These are phyloP conservation scores for Nakaseomyces glabratus DNA, from an alignment of 1,139 yeast species.

Conservation along the genomic window DNA sequence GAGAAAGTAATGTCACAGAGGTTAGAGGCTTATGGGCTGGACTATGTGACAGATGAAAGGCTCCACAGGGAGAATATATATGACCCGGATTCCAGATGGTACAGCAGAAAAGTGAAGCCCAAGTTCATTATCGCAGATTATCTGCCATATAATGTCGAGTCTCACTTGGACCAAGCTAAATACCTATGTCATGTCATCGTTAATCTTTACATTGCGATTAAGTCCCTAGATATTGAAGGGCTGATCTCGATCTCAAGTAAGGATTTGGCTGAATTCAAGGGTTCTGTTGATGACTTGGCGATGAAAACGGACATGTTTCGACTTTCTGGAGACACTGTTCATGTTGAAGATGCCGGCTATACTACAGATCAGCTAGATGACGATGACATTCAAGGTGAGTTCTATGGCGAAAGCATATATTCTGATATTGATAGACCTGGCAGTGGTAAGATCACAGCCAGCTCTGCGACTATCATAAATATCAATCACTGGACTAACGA, in stretches of 20 bases:
- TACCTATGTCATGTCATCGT: constrained; percentile 72
- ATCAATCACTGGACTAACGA: constrained; percentile 88
- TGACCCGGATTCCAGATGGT: constrained; percentile 50
- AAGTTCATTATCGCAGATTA: constrained; percentile 49
- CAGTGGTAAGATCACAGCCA: constrained; percentile 52
- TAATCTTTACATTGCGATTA: constrained; percentile 70
- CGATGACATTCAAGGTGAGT: constrained; percentile 13
- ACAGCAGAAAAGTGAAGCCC: constrained; percentile 42
- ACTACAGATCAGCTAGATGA: constrained; percentile 24
- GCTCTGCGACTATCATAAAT: constrained; percentile 65
- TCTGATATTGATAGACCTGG: constrained; percentile 38
- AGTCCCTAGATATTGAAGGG: constrained; percentile 71
- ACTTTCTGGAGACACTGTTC: constrained; percentile 13
- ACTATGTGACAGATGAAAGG: constrained; percentile 44
- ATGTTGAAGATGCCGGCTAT: constrained; percentile 22
- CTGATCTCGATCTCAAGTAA: constrained; percentile 57
- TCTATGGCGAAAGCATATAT: constrained; percentile 33
- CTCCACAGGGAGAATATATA: constrained; percentile 36
- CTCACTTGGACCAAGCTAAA: constrained; percentile 58
- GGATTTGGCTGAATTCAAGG: constrained; percentile 39
- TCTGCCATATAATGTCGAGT: constrained; percentile 71
- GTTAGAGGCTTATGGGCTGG: constrained; percentile 45
- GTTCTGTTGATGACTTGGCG: constrained; percentile 44
- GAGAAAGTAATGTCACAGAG: constrained; percentile 35
- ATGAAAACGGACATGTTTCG: constrained; percentile 44